A percentile compares a stretch with the other conserved stretches of the same genome.
These are phyloP conservation scores for Hypoxylon lienhwacheense DNA, from an alignment of 495 filamentous ascomycete species.

Conservation along the genomic window DNA sequence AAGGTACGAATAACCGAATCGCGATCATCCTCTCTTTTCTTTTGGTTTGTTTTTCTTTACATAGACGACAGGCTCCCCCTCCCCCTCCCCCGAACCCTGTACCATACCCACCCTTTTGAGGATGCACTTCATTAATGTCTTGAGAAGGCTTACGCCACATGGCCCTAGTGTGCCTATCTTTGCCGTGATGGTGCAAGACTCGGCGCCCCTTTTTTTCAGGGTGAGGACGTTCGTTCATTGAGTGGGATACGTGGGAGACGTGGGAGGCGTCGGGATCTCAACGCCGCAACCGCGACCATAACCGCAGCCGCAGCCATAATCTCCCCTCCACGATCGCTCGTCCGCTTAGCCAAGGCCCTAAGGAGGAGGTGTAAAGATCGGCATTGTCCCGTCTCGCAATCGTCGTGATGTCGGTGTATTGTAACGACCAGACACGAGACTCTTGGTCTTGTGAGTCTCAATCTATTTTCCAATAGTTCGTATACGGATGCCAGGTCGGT, in stretches of 20 bases:
- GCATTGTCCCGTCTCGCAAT: conserved; percentile 19
- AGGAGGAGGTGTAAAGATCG: conserved; percentile 7
- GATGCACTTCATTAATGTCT: conserved; percentile 19
- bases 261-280: conserved; percentile 31
- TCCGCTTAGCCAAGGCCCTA: background rate
- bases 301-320: conserved; percentile 16
- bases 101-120: too few species aligned
- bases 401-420: conserved; percentile 11
- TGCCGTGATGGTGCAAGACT: conserved; percentile 12
- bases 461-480: conserved; percentile 24
- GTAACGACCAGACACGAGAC: conserved; percentile 7
- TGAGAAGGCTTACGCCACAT: conserved; percentile 18
- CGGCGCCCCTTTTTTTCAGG: conserved; percentile 10
- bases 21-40: conserved; percentile 1
- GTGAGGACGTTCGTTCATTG: conserved; percentile 3
- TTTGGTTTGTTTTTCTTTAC: too few species aligned
- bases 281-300: conserved; percentile 17
- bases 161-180: conserved; percentile 7
- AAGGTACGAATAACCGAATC: conserved; percentile 4
- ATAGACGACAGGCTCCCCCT: too few species aligned
- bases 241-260: conserved; percentile 22
- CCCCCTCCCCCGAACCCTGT: conserved; percentile 10
- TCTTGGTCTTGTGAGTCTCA: conserved; percentile 5
- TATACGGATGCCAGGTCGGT: conserved; percentile 11
- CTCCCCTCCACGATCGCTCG: conserved; percentile 4